Evolutionary conservation across 805 yeast species (phyloP).

Genomic region (Ogataea angusta): DNA sequence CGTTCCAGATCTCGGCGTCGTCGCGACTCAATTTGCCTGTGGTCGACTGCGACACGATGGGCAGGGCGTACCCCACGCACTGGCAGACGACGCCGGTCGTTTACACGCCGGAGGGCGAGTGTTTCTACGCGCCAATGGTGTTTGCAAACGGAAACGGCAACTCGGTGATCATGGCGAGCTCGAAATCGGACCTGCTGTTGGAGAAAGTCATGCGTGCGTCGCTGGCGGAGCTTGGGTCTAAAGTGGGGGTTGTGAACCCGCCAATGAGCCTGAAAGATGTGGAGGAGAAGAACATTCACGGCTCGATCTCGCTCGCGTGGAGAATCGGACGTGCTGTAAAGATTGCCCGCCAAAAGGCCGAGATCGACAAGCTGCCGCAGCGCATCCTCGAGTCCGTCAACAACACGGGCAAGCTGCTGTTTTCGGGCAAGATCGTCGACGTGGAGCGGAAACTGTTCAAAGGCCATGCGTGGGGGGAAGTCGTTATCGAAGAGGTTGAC

Average conservation of each 20-base stretch:
- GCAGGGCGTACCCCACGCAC: conserved; percentile 45
- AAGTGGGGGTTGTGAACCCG: conserved; percentile 36
- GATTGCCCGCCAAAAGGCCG: conserved; percentile 36
- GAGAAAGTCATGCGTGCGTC: conserved; percentile 42
- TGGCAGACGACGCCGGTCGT: conserved; percentile 39
- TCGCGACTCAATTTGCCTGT: conserved; percentile 25
- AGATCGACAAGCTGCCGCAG: conserved; percentile 34
- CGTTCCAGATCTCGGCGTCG: conserved; percentile 24
- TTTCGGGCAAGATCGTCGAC: conserved; percentile 42
- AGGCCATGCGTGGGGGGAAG: conserved; percentile 46
- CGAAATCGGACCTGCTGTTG: conserved; percentile 32
- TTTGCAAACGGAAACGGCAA: conserved; percentile 42
- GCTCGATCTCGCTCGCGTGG: conserved; percentile 42
- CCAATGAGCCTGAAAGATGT: conserved; percentile 22
- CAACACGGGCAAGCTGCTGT: conserved; percentile 33
- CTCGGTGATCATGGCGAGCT: conserved; percentile 32
- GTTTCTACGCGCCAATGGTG: conserved; percentile 23
- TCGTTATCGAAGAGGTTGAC: conserved; percentile 26
- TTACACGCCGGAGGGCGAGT: conserved; percentile 22
- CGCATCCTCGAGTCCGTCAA: conserved; percentile 38
- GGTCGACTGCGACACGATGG: conserved; percentile 46
- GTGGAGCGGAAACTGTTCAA: conserved; percentile 40
- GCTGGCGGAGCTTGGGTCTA: conserved; percentile 39
- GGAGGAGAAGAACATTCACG: conserved; percentile 20
- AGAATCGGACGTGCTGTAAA: conserved; percentile 44